These are phyloP conservation scores for Cyberlindnera galapagoensis DNA, from an alignment of 805 yeast species.

Conservation along the genomic window DNA sequence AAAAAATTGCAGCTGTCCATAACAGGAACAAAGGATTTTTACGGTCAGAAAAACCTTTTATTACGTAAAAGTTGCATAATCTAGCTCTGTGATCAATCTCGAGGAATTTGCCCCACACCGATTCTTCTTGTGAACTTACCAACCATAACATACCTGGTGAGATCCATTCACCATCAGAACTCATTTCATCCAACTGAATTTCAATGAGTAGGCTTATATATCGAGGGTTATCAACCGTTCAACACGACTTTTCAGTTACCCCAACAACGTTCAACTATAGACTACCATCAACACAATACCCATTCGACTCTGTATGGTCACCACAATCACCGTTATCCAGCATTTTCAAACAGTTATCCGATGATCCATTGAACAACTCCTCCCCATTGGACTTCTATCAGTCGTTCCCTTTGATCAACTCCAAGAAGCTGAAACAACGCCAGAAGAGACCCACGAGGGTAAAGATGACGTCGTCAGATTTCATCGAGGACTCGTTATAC, in stretches of 20 bases:
- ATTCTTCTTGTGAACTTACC: too few relatives aligned
- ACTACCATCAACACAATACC: conserved; percentile 14
- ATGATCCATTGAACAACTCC: conserved; percentile 13
- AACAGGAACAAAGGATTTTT: too few relatives aligned
- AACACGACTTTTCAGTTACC: conserved; percentile 19
- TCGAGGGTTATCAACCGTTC: too few relatives aligned
- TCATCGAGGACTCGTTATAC: conserved; percentile 79
- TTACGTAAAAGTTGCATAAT: too few relatives aligned
- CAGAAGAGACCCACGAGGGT: conserved; percentile 48
- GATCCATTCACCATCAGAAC: too few relatives aligned
- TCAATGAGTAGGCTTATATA: too few relatives aligned
- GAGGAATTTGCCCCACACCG: too few relatives aligned
- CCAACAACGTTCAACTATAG: conserved; percentile 18
- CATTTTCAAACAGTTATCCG: conserved; percentile 12
- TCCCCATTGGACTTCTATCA: conserved; percentile 17
- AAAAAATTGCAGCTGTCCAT: too few relatives aligned
- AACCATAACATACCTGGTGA: too few relatives aligned
- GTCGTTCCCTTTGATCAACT: conserved; percentile 14
- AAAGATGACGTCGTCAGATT: conserved; percentile 72
- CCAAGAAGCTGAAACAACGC: conserved; percentile 20
- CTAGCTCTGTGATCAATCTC: too few relatives aligned
- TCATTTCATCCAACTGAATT: too few relatives aligned
- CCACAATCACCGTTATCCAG: conserved; percentile 11
- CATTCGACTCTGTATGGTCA: conserved; percentile 9
- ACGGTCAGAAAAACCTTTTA: too few relatives aligned